Base-by-base conservation (phyloP, 805 yeast genomes). In the Kuraishia ogatae region DNA sequence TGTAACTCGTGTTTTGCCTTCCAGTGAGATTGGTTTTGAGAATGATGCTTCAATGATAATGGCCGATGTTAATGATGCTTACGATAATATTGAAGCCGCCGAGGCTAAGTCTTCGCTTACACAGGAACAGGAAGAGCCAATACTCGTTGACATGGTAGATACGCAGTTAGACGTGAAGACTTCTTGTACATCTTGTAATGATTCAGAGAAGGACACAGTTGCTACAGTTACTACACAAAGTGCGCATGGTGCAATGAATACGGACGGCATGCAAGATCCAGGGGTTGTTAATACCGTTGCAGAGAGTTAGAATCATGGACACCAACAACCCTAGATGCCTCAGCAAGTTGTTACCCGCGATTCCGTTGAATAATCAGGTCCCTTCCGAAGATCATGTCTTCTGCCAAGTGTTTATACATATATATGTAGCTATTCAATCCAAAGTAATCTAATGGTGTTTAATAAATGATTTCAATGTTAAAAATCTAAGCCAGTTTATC, bases 41-140 rank as follows among this genome's bases (percentile, higher is more conserved):
- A 55, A 54, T 21, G 64, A 61, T 23, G 62, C 63, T 1, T 60
- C 65, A 6, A 55, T 61, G 19, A 57, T 61, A 22, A 52, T 58
- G 19, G 52, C 51, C 21, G 62, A 62, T 19, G 56, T 58, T 26
- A 60, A 56, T 50, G 69, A 66, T 51, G 60, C 62, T 6, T 66
- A 65, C 57, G 68, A 66, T 50, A 64, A 64, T 54, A 62, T 66
- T 20, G 55, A 50, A n/a, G 54, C 48, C 15, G 47, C 62, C 15
- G 60, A 56, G 26, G 49, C 21, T 2, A 53, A 50, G 53, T 46
- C 56, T 10, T 35, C 43, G 2, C n/a, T 15, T 3, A 11, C 43
- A 10, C 43, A 35, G 43, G 64, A 61, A 5, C 52, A 39, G 10
- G 65, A 60, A 39, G 62, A 59, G 50, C 64, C 63, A 2, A 60